Evolutionary conservation across 345 rosid species (phyloP), one percentile per base, ranked within the genome.

Genomic region (Aquilaria yunnanensis): DNA sequence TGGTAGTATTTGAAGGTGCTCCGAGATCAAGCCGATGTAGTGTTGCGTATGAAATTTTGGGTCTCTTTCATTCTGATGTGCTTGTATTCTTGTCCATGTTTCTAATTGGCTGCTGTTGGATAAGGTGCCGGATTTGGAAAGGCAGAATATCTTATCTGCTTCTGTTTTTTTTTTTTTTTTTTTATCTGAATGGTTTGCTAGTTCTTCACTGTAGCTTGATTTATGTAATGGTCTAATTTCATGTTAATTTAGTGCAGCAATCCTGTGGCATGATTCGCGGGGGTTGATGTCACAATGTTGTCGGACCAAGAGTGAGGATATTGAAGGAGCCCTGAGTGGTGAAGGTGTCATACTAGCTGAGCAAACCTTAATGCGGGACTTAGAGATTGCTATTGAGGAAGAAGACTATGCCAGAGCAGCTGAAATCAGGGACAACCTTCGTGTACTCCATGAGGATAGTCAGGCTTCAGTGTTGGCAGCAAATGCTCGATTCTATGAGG

Each of bases 351-450:
- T 78, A 62, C 41, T 66, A 14, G 91, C 83, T 32, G 96, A 90
- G 74, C 74, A 83, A 74, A 72, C 78, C 46, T 78, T 94, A 67
- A 81, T 67, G 54, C 75, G 71, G 59, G 89, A 88, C 49, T 74
- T 90, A 8, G 75, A 77, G 72, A 63, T 30, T 70, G 99, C 99
- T 32, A 80, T 90, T 9, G 75, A 89, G 60, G 87, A 88, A 67
- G 97, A 94, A 74, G 80, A 90, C 76, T 90, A 94, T n/a, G 74
- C 79, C 0, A 69, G 83, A 68, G 99, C 97, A 57, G 99, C 99
- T 51, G 80, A 77, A 73, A 80, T 94, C 34, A 69, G 99, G 76
- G 97, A 93, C 61, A 76, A 61, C 61, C 86, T 90, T 47, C 72
- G 73, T 49, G 72, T 63, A 57, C 80, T 93, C 14, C 83, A 85